A percentile compares a stretch with the other conserved stretches of the same genome.
phyloP scores from a whole-genome alignment of 495 filamentous ascomycete species.

The Astrocystis sublimbata region DNA sequence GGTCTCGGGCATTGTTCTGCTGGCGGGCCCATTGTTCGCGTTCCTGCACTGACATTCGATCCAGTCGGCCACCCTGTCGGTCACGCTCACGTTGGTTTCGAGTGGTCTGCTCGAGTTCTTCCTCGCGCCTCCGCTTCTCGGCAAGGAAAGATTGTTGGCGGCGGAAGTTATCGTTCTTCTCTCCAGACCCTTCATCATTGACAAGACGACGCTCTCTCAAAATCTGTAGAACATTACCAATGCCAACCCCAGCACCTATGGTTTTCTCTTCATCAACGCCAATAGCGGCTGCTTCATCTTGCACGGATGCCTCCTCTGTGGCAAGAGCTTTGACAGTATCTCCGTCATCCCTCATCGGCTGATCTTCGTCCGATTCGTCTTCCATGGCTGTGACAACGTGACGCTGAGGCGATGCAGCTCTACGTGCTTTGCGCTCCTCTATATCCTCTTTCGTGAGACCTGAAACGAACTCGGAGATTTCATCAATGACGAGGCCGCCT shows the following conservation, averaged over 20 bases:
- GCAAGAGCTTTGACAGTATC: conserved; percentile 58
- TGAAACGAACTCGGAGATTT: conserved; percentile 92
- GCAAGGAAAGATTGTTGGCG: conserved; percentile 78
- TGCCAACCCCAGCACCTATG: conserved; percentile 74
- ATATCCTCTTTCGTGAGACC: conserved; percentile 72
- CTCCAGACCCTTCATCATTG: conserved; percentile 59
- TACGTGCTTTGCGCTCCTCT: conserved; percentile 59
- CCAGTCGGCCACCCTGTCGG: conserved; percentile 74
- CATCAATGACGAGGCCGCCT: conserved; percentile 83
- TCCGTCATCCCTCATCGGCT: conserved; percentile 39
- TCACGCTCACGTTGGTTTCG: conserved; percentile 85
- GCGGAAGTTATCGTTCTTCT: conserved; percentile 68
- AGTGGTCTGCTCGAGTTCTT: conserved; percentile 73
- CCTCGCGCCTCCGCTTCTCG: conserved; percentile 72
- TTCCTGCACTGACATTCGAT: conserved; percentile 84
- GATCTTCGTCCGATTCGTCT: conserved; percentile 54
- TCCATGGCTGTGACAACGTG: conserved; percentile 48
- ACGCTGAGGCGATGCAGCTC: conserved; percentile 37
- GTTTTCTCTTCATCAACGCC: conserved; percentile 85
- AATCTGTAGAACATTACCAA: conserved; percentile 79
- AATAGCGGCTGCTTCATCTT: conserved; percentile 61
- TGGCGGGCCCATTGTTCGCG: conserved; percentile 85
- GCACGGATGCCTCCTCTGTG: conserved; percentile 51
- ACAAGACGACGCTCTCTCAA: conserved; percentile 82
- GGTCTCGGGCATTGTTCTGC: conserved; percentile 85